These are phyloP conservation scores for Trichoderma breve DNA, from an alignment of 2,329 filamentous ascomycete species.

Conservation along the genomic window DNA sequence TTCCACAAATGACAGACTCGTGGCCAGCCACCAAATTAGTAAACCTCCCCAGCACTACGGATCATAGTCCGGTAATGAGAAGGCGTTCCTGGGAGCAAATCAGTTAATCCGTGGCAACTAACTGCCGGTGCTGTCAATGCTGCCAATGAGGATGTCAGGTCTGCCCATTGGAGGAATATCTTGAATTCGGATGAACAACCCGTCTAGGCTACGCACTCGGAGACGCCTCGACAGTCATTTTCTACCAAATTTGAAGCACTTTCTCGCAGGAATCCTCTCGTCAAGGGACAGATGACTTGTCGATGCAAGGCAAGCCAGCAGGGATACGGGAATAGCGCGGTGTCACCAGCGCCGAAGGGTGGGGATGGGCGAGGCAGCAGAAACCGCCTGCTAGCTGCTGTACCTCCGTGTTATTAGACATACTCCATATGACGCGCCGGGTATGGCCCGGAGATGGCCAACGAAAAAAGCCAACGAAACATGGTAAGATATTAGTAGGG, in stretches of 20 bases:
- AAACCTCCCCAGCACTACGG: neutral
- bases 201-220: neutral
- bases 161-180: slow-evolving; percentile 2
- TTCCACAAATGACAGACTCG: neutral
- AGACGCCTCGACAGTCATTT: neutral
- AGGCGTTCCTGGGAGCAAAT: neutral
- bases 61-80: neutral
- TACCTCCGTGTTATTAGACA: neutral
- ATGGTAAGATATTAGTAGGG: neutral
- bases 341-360: neutral
- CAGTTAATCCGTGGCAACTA: neutral
- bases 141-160: neutral
- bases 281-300: neutral
- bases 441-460: neutral
- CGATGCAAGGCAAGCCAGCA: neutral
- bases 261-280: neutral
- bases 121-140: neutral
- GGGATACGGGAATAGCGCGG: slow-evolving; percentile 1
- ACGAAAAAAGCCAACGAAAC: neutral
- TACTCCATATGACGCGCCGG: neutral
- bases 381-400: neutral
- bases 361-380: neutral
- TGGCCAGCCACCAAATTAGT: neutral
- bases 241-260: neutral
- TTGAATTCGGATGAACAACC: neutral